Base-by-base conservation (phyloP, 2,329 filamentous ascomycete species). In the Aspergillus arachidicola region DNA sequence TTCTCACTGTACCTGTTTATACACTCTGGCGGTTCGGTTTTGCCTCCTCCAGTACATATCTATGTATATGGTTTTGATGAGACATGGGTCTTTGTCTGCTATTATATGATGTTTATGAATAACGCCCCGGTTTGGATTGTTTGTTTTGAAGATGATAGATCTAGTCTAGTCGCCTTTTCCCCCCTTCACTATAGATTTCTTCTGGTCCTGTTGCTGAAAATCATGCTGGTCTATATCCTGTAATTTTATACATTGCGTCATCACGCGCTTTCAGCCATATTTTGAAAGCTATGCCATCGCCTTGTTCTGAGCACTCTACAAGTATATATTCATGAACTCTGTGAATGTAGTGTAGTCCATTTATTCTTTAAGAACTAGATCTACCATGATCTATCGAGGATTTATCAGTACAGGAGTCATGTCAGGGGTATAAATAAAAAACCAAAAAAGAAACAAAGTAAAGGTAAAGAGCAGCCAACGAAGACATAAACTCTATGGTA, bases 381-480 rank as follows among this genome's bases (percentile, higher is more conserved):
- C 61, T 65, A 68, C 63, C 50, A 38, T 45, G 36, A 34, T 63
- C 59, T 64, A 62, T 68, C 55, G 55, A 57, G 36, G 34, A 55
- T 32, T 23, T 66, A 67, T 65, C 62, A 46, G 58, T 65, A 68
- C 59, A 63, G 10, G 38, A 32, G 59, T 58, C 61, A 55, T 45
- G 61, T 30, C 45, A 63, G 60, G 60, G 64, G 59, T 64, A 68
- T 64, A 36, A n/a, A 60, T 38, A 60, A 46, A n/a, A 19, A 38
- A 46, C 50, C 12, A 26, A 61, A 60, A 23, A 36, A 16, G 19
- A 36, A 36, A 36, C 34, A 36, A 36, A 38, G 6, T 23, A 43
- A 23, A 30, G 19, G 11, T 6, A 59, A 36, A 32, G 19, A 38
- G n/a, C 7, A 46, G 21, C 26, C 41, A 57, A 61, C 26, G 9